Base-by-base conservation (phyloP, 805 yeast species). In the Saturnispora quitensis region DNA sequence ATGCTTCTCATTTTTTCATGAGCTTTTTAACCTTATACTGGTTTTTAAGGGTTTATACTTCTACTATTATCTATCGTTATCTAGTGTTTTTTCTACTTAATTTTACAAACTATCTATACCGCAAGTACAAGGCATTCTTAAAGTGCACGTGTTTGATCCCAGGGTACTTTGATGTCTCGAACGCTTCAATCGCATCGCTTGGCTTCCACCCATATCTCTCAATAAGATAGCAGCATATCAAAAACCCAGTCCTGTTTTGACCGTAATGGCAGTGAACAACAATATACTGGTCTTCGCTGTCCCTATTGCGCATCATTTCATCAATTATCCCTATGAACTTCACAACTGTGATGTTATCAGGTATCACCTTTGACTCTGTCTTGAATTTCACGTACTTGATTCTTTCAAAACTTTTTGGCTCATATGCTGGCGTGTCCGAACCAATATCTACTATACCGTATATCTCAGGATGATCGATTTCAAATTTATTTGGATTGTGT, bases 251-350 rank as follows among this genome's bases (percentile, higher is more conserved):
- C 52, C 91, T 69, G 63, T 85, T 85, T 66, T 84, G 86, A 5
- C 91, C 93, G 61, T 85, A 85, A 63, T 85, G 93, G 62, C 93
- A 85, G 64, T 86, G 93, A 7, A 86, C 84, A 0, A 77, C 88
- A 6, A 83, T 68, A 25, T 72, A 65, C 5, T 77, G 77, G 17
- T 58, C 58, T 3, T 28, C 15, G 20, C 31, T 47, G 8, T 50
- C 45, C 34, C 55, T 57, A 27, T 56, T 54, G 9, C 34, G 35
- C 27, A 76, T 59, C 18, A 79, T 72, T 45, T 71, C 69, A 55
- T 79, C 81, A 4, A 81, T 73, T 44, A 82, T 68, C 40, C 68
- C 72, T 38, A 81, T 72, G 56, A 83, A 86, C 47, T 73, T 68
- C 35, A 79, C 65, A 34, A 84, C 81, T 18, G 86, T 80, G 7